These are phyloP conservation scores for Stellera chamaejasme DNA, from an alignment of 345 rosid genomes.

Conservation along the genomic window DNA sequence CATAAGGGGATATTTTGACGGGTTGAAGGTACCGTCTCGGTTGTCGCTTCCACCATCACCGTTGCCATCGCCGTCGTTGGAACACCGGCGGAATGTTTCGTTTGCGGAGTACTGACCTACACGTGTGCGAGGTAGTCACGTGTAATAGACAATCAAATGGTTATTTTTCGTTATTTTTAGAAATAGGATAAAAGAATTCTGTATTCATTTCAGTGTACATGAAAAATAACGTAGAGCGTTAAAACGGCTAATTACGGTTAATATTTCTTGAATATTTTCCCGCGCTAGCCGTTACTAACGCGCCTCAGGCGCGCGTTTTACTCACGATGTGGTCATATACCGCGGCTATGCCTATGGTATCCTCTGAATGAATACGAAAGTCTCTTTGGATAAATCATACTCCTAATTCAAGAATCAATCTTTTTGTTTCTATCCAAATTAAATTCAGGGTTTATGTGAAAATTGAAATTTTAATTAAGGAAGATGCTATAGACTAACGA, in stretches of 20 bases:
- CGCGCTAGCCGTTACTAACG: not conserved
- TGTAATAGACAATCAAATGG: slow-evolving; percentile 17
- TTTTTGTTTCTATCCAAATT: not conserved
- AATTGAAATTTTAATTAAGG: too few relatives aligned
- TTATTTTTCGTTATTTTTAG: not conserved
- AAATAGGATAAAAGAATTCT: not conserved
- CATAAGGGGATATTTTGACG: slow-evolving; percentile 32
- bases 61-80: slow-evolving; percentile 26
- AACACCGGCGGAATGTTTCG: slow-evolving; percentile 17
- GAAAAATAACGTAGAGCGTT: slow-evolving; percentile 21
- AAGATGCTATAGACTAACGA: too few relatives aligned
- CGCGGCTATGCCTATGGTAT: not conserved
- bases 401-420: too few relatives aligned
- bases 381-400: not conserved
- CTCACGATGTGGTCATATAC: not conserved
- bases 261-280: not conserved
- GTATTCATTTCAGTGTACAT: slow-evolving; percentile 17
- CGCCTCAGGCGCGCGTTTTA: not conserved
- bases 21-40: slow-evolving; percentile 21
- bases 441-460: not conserved
- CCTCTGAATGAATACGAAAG: not conserved
- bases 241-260: slow-evolving; percentile 12
- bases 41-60: slow-evolving; percentile 33
- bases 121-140: slow-evolving; percentile 24
- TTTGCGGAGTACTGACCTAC: slow-evolving; percentile 36